Percentiles rank a stretch among this genome's conserved stretches.
Conservation (phyloP, 768 basidiomycete species). For the Mycena galericulata region DNA sequence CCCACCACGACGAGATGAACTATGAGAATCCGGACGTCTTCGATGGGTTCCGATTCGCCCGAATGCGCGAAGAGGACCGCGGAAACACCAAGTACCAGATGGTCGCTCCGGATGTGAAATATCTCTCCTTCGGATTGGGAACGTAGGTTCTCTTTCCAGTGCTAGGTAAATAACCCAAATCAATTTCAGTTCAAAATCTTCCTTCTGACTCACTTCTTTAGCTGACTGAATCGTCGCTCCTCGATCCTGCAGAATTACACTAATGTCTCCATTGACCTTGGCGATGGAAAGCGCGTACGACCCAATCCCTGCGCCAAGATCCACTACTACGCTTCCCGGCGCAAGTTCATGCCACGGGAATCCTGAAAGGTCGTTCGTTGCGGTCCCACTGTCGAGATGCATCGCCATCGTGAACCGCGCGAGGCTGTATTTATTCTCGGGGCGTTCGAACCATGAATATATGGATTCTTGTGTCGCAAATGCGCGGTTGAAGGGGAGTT, state of each 20-base stretch:
- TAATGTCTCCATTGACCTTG: neutral
- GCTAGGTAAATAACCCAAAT: neutral
- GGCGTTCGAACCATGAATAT: slow-evolving; percentile 25
- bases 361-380: slow-evolving; percentile 11
- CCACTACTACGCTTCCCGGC: slow-evolving; percentile 2
- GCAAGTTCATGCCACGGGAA: slow-evolving; percentile 10
- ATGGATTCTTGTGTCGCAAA: slow-evolving; percentile 4
- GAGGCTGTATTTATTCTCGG: slow-evolving; percentile 6
- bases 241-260: slow-evolving; percentile 18
- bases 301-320: slow-evolving; percentile 27
- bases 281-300: neutral
- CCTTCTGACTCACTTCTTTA: neutral
- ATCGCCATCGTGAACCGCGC: slow-evolving; percentile 20
- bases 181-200: neutral
- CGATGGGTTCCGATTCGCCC: slow-evolving; percentile 57
- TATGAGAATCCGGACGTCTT: slow-evolving; percentile 49
- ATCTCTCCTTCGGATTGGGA: slow-evolving; percentile 40
- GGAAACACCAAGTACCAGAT: slow-evolving; percentile 50
- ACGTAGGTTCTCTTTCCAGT: slow-evolving; percentile 13
- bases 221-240: neutral
- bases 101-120: slow-evolving; percentile 47
- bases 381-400: slow-evolving; percentile 1
- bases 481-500: slow-evolving; percentile 7
- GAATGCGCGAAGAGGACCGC: slow-evolving; percentile 44
- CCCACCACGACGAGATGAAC: slow-evolving; percentile 36